These are phyloP conservation scores for Hysterangium stoloniferum DNA, from an alignment of 768 basidiomycete species.

Conservation along the genomic window DNA sequence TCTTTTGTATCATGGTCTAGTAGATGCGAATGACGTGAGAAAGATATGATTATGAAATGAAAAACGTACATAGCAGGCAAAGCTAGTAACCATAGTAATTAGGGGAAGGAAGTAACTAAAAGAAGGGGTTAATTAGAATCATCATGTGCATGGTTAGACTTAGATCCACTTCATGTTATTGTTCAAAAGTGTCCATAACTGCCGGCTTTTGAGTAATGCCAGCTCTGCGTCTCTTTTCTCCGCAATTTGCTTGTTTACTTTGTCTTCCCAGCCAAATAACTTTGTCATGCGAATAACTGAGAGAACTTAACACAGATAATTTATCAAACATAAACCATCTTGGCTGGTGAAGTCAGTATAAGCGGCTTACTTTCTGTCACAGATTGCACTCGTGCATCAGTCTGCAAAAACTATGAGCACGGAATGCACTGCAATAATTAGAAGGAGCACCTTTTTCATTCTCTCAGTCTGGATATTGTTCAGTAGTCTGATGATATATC, in stretches of 20 bases:
- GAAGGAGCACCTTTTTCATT: constrained; percentile 19
- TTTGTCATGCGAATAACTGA: constrained; percentile 31
- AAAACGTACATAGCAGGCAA: constrained; percentile 19
- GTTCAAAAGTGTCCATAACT: constrained; percentile 24
- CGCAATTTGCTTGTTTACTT: constrained; percentile 25
- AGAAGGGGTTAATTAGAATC: neutral
- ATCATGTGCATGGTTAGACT: neutral
- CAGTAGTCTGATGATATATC: constrained; percentile 24
- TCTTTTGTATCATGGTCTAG: no score
- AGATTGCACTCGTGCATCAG: constrained; percentile 29
- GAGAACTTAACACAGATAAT: constrained; percentile 15
- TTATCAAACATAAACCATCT: no score
- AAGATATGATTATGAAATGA: neutral
- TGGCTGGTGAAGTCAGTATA: neutral
- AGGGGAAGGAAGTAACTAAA: constrained; percentile 26
- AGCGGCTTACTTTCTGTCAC: constrained; percentile 26
- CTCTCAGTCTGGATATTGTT: constrained; percentile 23
- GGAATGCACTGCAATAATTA: neutral
- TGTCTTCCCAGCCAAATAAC: constrained; percentile 34
- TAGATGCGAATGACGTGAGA: neutral
- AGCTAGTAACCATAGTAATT: constrained; percentile 26
- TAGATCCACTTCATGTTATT: constrained; percentile 18
- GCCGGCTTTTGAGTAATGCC: constrained; percentile 23
- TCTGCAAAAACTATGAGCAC: constrained; percentile 14
- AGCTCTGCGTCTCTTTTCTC: constrained; percentile 29